A percentile compares a stretch with the other conserved stretches of the same genome.
These are phyloP conservation scores for Metschnikowia drakensbergensis DNA, from an alignment of 805 yeast species.

Conservation along the genomic window DNA sequence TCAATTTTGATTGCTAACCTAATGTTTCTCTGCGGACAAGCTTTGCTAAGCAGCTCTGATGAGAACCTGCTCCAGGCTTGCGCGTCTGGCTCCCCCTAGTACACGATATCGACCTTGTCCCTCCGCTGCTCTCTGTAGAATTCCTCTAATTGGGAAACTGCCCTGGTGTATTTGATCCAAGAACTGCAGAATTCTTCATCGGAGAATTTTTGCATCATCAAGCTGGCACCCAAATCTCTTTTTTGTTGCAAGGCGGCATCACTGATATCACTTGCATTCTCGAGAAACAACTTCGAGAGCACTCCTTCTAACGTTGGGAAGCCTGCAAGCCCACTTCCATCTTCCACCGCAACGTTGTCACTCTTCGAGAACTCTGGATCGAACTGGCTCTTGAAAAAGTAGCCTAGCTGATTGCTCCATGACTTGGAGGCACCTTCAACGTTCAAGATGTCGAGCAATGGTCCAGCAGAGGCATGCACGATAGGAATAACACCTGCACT, in stretches of 20 bases:
- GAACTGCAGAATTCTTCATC: slow-evolving; percentile 50
- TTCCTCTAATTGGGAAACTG: slow-evolving; percentile 22
- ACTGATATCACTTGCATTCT: slow-evolving; percentile 24
- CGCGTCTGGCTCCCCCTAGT: slow-evolving; percentile 13
- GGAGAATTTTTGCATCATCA: slow-evolving; percentile 54
- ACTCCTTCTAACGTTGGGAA: slow-evolving; percentile 49
- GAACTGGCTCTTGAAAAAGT: slow-evolving; percentile 62
- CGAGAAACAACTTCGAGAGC: slow-evolving; percentile 41
- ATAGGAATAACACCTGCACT: slow-evolving; percentile 84
- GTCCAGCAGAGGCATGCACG: slow-evolving; percentile 95
- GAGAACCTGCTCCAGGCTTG: background rate
- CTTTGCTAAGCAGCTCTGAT: no score
- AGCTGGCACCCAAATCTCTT: slow-evolving; percentile 44
- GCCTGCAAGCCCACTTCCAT: slow-evolving; percentile 10
- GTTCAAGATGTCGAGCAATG: slow-evolving; percentile 77
- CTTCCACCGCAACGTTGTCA: slow-evolving; percentile 6
- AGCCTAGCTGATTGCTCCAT: slow-evolving; percentile 58
- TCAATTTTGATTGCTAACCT: no score
- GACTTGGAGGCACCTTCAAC: slow-evolving; percentile 10
- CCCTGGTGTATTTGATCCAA: slow-evolving; percentile 43
- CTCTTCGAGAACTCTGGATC: slow-evolving; percentile 64
- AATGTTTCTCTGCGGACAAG: no score
- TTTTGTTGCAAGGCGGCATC: slow-evolving; percentile 36
- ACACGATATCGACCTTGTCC: slow-evolving; percentile 26
- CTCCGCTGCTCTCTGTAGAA: slow-evolving; percentile 25